Percentiles rank a stretch among this genome's conserved stretches.
Conservation (phyloP, 108 stramenopile genomes). For the Nitzschia inconspicua region DNA sequence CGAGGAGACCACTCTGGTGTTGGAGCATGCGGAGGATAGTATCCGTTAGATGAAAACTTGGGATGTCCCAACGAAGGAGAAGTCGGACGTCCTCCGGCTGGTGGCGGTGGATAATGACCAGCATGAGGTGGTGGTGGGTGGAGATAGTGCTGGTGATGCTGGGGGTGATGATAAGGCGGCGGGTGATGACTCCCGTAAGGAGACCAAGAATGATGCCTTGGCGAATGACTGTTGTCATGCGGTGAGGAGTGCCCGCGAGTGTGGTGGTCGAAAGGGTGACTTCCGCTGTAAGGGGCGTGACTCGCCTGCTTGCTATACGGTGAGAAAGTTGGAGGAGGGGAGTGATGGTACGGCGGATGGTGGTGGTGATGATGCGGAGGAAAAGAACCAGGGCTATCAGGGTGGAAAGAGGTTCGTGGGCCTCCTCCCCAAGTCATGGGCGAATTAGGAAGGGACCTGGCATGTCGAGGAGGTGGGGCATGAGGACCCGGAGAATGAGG, state of each 20-base stretch:
- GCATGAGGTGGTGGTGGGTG: slow-evolving; percentile 7
- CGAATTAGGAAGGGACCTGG: slow-evolving; percentile 22
- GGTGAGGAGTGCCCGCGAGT: too few relatives aligned
- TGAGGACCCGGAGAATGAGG: slow-evolving; percentile 20
- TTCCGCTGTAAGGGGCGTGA: neutral
- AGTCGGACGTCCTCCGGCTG: slow-evolving; percentile 13
- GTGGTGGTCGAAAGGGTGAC: slow-evolving; percentile 1
- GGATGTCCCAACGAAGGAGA: slow-evolving; percentile 22
- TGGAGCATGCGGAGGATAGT: neutral
- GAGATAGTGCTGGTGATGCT: neutral
- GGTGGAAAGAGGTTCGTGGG: neutral
- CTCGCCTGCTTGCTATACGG: slow-evolving; percentile 3
- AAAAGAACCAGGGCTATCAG: slow-evolving; percentile 7
- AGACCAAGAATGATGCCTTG: slow-evolving; percentile 13
- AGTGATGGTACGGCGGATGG: neutral
- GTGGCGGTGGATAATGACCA: slow-evolving; percentile 10
- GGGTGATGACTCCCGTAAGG: neutral
- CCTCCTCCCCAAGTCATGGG: slow-evolving; percentile 24
- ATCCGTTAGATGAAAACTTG: slow-evolving; percentile 23
- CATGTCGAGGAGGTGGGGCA: slow-evolving; percentile 7
- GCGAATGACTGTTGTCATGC: slow-evolving; percentile 1
- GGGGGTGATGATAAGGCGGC: neutral
- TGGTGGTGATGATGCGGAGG: neutral
- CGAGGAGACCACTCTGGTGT: slow-evolving; percentile 13
- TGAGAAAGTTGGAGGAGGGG: slow-evolving; percentile 3